phyloP scores from a whole-genome alignment of 495 filamentous ascomycete species.

The Neurospora sp. region DNA sequence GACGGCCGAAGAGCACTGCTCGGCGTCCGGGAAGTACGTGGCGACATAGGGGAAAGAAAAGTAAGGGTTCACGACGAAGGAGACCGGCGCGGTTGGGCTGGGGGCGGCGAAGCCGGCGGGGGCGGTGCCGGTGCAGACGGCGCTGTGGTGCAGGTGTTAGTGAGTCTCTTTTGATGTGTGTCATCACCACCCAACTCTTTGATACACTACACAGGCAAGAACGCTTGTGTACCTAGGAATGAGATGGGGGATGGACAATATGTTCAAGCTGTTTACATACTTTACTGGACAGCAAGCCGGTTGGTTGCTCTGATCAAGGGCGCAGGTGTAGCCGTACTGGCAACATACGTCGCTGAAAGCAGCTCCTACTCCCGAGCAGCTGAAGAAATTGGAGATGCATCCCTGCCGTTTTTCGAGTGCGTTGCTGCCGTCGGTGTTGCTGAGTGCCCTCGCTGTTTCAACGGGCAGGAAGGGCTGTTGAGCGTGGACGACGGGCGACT shows the following conservation, averaged over 20 bases:
- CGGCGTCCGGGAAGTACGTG: slow-evolving; percentile 53
- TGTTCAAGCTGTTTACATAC: slow-evolving; percentile 18
- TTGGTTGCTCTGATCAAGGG: slow-evolving; percentile 28
- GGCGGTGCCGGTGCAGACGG: slow-evolving; percentile 36
- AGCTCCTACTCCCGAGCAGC: slow-evolving; percentile 29
- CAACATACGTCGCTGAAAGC: slow-evolving; percentile 34
- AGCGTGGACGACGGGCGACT: slow-evolving; percentile 4
- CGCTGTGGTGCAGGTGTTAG: slow-evolving; percentile 16
- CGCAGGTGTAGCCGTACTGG: slow-evolving; percentile 33
- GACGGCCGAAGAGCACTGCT: slow-evolving; percentile 56
- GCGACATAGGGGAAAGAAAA: slow-evolving; percentile 60
- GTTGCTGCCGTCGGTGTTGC: neutral
- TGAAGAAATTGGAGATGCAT: slow-evolving; percentile 32
- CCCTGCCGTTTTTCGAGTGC: slow-evolving; percentile 15
- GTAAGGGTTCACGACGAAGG: slow-evolving; percentile 41
- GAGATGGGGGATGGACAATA: neutral
- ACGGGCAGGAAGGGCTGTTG: slow-evolving; percentile 21
- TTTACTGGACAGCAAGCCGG: slow-evolving; percentile 37
- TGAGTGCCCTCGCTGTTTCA: slow-evolving; percentile 12
- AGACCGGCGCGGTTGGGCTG: slow-evolving; percentile 28
- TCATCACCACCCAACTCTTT: neutral
- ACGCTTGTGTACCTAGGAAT: neutral
- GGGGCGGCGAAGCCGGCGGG: slow-evolving; percentile 36
- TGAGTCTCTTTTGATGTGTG: neutral
- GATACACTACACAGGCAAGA: neutral